phyloP scores from a whole-genome alignment of 106 monocot genomes.

The Gastrodia elata region DNA sequence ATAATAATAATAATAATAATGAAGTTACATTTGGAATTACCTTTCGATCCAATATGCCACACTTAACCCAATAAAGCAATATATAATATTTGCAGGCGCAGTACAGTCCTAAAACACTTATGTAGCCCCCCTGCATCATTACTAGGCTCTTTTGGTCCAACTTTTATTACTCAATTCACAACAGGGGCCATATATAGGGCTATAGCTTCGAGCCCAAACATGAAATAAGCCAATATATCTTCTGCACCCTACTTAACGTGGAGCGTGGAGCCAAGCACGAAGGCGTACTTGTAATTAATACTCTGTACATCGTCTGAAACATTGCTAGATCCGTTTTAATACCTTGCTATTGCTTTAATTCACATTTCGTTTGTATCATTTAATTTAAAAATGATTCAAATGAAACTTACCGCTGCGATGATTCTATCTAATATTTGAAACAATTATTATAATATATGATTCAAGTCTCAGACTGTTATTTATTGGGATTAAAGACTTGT shows the following conservation, averaged over 20 bases:
- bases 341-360: too few species aligned
- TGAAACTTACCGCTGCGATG: too few species aligned
- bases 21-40: background rate
- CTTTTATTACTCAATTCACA: background rate
- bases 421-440: too few species aligned
- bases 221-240: background rate
- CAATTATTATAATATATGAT: too few species aligned
- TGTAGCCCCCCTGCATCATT: conserved; percentile 3
- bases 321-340: too few species aligned
- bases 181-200: background rate
- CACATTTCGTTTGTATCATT: too few species aligned
- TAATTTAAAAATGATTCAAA: too few species aligned
- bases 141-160: background rate
- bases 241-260: conserved; percentile 1
- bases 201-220: background rate
- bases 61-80: background rate
- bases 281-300: background rate
- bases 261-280: background rate
- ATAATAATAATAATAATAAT: too few species aligned
- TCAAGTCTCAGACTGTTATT: too few species aligned
- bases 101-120: background rate
- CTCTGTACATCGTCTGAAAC: too few species aligned
- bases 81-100: background rate
- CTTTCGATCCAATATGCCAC: background rate
- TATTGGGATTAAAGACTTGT: too few species aligned